Evolutionary conservation across 2,329 filamentous ascomycete genomes (phyloP).

Genomic region (Tolypocladium nubicola): DNA sequence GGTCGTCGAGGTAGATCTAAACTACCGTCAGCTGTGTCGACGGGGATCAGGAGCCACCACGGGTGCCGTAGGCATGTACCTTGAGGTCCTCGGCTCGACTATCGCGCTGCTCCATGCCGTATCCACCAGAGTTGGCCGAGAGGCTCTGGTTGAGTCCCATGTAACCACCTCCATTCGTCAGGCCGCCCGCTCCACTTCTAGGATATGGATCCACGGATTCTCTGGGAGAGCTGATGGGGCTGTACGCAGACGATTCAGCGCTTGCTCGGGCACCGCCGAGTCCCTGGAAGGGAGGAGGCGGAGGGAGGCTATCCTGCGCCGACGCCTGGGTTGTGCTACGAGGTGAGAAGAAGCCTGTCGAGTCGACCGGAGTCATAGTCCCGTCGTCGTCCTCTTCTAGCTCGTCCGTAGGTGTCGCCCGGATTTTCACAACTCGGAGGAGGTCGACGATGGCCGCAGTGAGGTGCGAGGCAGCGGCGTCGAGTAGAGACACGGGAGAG

Average conservation of each 20-base stretch:
- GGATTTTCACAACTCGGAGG: slow-evolving; percentile 73
- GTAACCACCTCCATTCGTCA: slow-evolving; percentile 27
- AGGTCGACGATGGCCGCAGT: slow-evolving; percentile 80
- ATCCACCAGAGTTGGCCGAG: slow-evolving; percentile 26
- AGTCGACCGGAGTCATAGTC: slow-evolving; percentile 53
- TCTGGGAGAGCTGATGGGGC: slow-evolving; percentile 58
- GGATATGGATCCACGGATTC: slow-evolving; percentile 39
- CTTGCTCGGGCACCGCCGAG: slow-evolving; percentile 47
- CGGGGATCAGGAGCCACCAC: slow-evolving; percentile 6
- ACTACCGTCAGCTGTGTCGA: slow-evolving; percentile 7
- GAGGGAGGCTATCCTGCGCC: slow-evolving; percentile 31
- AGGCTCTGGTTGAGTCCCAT: slow-evolving; percentile 21
- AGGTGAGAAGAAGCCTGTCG: slow-evolving; percentile 57
- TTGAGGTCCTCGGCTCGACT: slow-evolving; percentile 40
- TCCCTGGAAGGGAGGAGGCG: slow-evolving; percentile 47
- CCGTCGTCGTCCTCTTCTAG: slow-evolving; percentile 69
- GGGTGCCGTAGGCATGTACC: slow-evolving; percentile 14
- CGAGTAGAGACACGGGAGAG: slow-evolving; percentile 84
- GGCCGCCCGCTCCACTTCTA: slow-evolving; percentile 19
- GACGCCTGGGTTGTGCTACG: slow-evolving; percentile 30
- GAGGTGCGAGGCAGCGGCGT: slow-evolving; percentile 86
- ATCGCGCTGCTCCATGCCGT: slow-evolving; percentile 25
- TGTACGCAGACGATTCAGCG: slow-evolving; percentile 64
- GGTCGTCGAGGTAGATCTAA: slow-evolving; percentile 70
- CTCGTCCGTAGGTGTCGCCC: slow-evolving; percentile 62